A percentile compares a stretch with the other conserved stretches of the same genome.
phyloP scores from a whole-genome alignment of 2,329 filamentous ascomycete genomes.

The Exophiala xenobiotica region DNA sequence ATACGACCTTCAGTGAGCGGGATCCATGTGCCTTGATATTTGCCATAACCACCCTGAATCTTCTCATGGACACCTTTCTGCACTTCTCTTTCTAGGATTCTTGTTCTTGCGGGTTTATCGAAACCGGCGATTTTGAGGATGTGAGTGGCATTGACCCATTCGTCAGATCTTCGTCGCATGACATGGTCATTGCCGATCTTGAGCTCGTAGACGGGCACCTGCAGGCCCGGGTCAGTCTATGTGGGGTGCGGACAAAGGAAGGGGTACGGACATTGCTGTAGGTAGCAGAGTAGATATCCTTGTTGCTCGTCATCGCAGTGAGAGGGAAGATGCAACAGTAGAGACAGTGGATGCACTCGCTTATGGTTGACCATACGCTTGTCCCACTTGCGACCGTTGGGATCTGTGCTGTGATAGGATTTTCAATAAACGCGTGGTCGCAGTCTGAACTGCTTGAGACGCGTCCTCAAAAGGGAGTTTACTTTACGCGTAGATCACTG shows the following conservation, averaged over 20 bases:
- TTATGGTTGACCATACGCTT: too few species aligned
- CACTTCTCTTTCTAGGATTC: conserved; percentile 93
- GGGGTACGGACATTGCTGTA: conserved; percentile 58
- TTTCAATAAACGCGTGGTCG: too few species aligned
- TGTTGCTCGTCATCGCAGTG: conserved; percentile 34
- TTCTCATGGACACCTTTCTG: conserved; percentile 97
- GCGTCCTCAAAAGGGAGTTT: too few species aligned
- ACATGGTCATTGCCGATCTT: conserved; percentile 88
- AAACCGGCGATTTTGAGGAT: conserved; percentile 96
- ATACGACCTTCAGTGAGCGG: conserved; percentile 77
- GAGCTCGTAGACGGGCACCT: conserved; percentile 95
- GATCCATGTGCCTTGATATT: conserved; percentile 99
- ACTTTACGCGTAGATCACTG: too few species aligned
- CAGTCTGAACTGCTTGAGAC: too few species aligned
- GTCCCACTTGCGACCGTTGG: too few species aligned
- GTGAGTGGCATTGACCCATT: conserved; percentile 99
- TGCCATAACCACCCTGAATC: conserved; percentile 96
- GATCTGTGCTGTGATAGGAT: too few species aligned
- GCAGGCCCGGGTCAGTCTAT: conserved; percentile 21
- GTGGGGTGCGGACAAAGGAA: conserved; percentile 13
- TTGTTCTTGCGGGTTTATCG: conserved; percentile 91
- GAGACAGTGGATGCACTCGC: too few species aligned
- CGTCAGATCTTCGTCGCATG: conserved; percentile 87
- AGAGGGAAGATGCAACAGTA: too few species aligned
- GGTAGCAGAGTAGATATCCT: conserved; percentile 62